Evolutionary conservation across 2,329 filamentous ascomycete species (phyloP).

Genomic region (Sarocladium kiliense): DNA sequence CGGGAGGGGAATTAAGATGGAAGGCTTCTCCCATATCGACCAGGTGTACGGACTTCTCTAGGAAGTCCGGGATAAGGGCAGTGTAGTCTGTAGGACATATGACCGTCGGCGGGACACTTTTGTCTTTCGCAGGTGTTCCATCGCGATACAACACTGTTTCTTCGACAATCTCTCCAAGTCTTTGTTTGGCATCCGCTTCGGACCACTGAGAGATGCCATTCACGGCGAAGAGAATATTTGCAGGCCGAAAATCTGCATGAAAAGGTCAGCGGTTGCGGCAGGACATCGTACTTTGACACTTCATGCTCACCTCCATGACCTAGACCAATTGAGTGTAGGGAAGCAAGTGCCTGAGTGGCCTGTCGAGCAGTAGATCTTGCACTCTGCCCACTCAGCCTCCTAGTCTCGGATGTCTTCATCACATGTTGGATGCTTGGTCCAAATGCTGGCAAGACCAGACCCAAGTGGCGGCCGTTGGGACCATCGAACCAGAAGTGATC

Average conservation of each 20-base stretch:
- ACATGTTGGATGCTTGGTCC: not conserved
- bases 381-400: not conserved
- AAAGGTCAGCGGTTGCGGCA: not conserved
- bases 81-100: not conserved
- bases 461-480: slow-evolving; percentile 1
- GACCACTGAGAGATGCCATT: slow-evolving; percentile 4
- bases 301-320: not conserved
- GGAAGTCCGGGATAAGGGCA: not conserved
- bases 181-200: not conserved
- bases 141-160: not conserved
- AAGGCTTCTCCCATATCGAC: slow-evolving; percentile 1
- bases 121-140: not conserved
- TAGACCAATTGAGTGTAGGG: not conserved
- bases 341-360: not conserved
- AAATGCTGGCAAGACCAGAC: slow-evolving; percentile 4
- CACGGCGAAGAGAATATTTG: not conserved
- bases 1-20: not conserved
- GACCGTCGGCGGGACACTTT: not conserved
- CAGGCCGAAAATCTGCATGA: not conserved
- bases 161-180: not conserved
- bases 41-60: not conserved
- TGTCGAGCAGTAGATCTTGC: not conserved
- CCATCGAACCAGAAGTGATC: slow-evolving; percentile 6
- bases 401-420: not conserved
- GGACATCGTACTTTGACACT: not conserved